Conservation (phyloP, 2,329 filamentous ascomycete species). For the Talaromyces sp. region DNA sequence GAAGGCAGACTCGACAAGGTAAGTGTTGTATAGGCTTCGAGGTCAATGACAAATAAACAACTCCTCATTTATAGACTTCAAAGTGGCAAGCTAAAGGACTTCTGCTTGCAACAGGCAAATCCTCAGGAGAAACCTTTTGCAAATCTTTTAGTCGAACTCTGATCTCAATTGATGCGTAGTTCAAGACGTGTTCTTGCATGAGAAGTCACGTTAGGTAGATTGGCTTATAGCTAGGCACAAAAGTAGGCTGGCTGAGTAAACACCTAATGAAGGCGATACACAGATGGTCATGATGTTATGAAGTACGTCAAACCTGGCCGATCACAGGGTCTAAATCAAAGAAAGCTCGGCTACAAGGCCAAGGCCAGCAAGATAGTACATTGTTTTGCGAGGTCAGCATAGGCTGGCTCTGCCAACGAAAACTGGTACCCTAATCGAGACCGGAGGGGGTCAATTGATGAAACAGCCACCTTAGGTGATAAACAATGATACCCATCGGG, state of each 20-base stretch:
- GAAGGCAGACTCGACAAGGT: too few species aligned
- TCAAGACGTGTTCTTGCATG: background rate
- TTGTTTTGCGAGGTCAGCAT: too few species aligned
- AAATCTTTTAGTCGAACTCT: background rate
- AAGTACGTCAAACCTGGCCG: background rate
- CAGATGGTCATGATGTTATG: background rate
- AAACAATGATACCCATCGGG: too few species aligned
- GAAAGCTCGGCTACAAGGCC: background rate
- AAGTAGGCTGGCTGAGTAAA: background rate
- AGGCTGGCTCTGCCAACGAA: too few species aligned
- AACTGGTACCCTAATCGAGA: too few species aligned
- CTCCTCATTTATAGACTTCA: background rate
- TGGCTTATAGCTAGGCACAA: background rate
- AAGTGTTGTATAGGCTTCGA: background rate
- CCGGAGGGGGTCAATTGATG: too few species aligned
- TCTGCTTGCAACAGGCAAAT: background rate
- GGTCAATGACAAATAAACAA: background rate
- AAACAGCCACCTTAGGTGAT: too few species aligned
- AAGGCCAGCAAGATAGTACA: background rate
- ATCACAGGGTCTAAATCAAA: background rate
- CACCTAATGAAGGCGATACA: background rate
- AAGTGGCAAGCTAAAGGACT: background rate
- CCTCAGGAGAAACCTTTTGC: background rate
- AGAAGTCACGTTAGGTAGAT: background rate
- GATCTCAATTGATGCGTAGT: background rate